phyloP scores from a whole-genome alignment of 176 grass and related monocot genomes.

The Phoenix dactylifera region DNA sequence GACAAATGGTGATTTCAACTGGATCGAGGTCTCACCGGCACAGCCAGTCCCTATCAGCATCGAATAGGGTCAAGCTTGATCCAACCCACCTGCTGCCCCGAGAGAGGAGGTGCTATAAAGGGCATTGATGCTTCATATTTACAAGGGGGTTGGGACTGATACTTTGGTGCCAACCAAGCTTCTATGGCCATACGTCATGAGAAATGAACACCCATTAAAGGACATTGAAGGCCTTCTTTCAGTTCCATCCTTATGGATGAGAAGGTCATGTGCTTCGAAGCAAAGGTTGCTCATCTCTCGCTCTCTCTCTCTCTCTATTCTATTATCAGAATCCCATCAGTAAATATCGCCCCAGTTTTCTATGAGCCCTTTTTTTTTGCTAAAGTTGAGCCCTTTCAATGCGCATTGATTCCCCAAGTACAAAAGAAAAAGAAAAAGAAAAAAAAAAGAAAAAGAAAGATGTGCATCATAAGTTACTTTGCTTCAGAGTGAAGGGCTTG shows the following conservation, averaged over 20 bases:
- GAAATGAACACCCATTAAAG: conserved; percentile 38
- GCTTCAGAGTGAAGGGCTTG: too few relatives aligned
- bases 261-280: not conserved
- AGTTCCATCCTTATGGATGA: conserved; percentile 15
- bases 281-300: not conserved
- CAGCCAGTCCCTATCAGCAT: too few relatives aligned
- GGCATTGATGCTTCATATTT: too few relatives aligned
- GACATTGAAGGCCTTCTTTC: conserved; percentile 19
- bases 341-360: not conserved
- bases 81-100: too few relatives aligned
- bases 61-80: too few relatives aligned
- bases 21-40: too few relatives aligned
- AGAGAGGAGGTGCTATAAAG: too few relatives aligned
- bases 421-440: not conserved
- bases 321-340: not conserved
- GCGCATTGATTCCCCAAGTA: not conserved
- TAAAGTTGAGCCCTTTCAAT: not conserved
- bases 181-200: conserved; percentile 4
- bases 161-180: too few relatives aligned
- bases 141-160: too few relatives aligned
- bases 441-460: too few relatives aligned
- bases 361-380: not conserved
- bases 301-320: not conserved
- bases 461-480: too few relatives aligned
- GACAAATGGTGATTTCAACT: too few relatives aligned